Percentiles rank a stretch among this genome's conserved stretches.
phyloP scores from a whole-genome alignment of 495 filamentous ascomycete genomes.

The Elasticomyces elasticus region DNA sequence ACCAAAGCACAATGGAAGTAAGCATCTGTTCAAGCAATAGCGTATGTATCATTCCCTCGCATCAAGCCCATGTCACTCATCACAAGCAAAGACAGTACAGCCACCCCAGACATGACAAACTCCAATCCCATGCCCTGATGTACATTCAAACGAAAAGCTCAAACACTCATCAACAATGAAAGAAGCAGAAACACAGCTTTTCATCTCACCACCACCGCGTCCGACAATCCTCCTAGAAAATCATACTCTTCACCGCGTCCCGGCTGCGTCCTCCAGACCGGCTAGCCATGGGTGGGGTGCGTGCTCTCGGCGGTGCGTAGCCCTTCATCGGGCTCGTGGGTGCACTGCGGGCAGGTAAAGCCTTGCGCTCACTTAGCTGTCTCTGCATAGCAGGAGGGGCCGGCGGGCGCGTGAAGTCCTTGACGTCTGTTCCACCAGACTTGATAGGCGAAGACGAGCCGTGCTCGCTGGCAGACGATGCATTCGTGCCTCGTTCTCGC shows the following conservation, averaged over 20 bases:
- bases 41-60: constrained; percentile 7
- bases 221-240: constrained; percentile 18
- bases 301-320: constrained; percentile 4
- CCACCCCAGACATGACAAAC: not conserved
- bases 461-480: not conserved
- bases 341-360: constrained; percentile 7
- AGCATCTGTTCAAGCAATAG: no score
- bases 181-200: not conserved
- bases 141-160: not conserved
- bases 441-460: constrained; percentile 7
- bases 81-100: not conserved
- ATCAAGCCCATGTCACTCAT: not conserved
- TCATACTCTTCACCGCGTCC: constrained; percentile 27
- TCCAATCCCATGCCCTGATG: not conserved
- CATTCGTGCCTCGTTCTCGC: constrained; percentile 1
- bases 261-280: constrained; percentile 7
- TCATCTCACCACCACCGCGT: not conserved
- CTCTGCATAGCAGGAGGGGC: not conserved
- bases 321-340: constrained; percentile 18
- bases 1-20: no score
- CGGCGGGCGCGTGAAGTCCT: constrained; percentile 5
- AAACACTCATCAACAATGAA: not conserved
- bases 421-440: not conserved
- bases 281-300: constrained; percentile 16
- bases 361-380: not conserved